These are phyloP conservation scores for Cucurbita moschata DNA, from an alignment of 306 rosid species.

Conservation along the genomic window DNA sequence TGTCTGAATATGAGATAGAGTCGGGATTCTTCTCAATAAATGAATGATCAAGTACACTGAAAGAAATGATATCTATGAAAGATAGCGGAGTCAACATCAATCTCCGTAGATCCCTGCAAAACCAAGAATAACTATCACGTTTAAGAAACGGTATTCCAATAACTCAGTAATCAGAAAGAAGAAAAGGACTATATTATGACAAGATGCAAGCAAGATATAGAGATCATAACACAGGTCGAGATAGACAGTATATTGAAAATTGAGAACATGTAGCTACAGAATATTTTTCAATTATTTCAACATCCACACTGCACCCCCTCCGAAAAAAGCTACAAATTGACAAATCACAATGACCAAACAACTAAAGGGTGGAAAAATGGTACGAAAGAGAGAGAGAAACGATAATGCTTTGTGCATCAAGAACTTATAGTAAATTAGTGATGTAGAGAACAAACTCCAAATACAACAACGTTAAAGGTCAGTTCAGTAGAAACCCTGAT, in stretches of 20 bases:
- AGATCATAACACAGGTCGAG: not conserved
- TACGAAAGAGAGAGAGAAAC: not conserved
- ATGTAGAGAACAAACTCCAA: not conserved
- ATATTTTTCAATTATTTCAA: not conserved
- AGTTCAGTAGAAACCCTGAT: not conserved
- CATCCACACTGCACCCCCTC: not conserved
- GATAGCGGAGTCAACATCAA: conserved; percentile 64
- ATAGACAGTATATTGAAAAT: not conserved
- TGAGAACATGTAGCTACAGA: not conserved
- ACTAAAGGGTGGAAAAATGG: not conserved
- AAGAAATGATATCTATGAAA: conserved; percentile 43
- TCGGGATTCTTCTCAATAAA: conserved; percentile 16
- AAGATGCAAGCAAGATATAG: not conserved
- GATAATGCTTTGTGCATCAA: not conserved
- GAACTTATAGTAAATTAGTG: not conserved
- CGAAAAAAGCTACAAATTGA: not conserved
- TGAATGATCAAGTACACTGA: conserved; percentile 18
- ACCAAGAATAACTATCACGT: not conserved
- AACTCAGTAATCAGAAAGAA: not conserved
- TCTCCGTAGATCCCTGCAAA: conserved; percentile 41
- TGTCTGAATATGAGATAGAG: conserved; percentile 2
- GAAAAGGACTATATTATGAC: not conserved
- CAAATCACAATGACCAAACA: not conserved
- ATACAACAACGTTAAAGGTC: not conserved
- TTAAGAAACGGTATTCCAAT: not conserved